Base-by-base conservation (phyloP, 2,329 filamentous ascomycete genomes). In the Didymella arachidicola region DNA sequence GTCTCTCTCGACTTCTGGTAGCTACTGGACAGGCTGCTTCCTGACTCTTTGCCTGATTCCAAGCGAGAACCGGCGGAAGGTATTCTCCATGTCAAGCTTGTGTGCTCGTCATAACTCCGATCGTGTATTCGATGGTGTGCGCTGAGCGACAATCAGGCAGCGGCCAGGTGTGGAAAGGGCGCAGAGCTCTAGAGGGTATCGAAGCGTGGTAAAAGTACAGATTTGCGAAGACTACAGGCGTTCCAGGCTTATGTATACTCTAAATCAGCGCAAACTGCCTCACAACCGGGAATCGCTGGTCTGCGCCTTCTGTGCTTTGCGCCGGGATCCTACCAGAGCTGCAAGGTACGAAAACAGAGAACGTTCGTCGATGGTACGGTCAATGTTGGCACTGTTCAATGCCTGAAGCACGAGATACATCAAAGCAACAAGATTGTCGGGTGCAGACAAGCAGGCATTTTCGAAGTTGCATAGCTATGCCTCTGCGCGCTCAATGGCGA, bases 191-290 rank as follows among this genome's bases (percentile, higher is more conserved):
- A 18, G 6, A 22, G 38, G 7, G 2, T 41, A 18, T 41, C 38
- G 38, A 41, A 2, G 19, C 2, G 11, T 7, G 4, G 2, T 27
- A 22, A 4, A 43, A n/a, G 11, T n/a, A 14, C 19, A 25, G n/a
- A 2, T 14, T 16, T 27, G 11, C 14, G 22, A 22, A 43, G 14
- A 42, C 6, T n/a, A 14, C 41, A n/a, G 41, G 16, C 14, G 3
- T 43, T 27, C 14, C 25, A 27, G n/a, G 14, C 18, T 43, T 27
- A 43, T 43, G 19, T 43, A 43, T 16, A 8, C 14, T 10, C 12
- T 22, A 43, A 43, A 43, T 27, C 14, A 43, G 25, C 41, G 22
- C 41, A 43, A 43, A 43, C 22, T 43, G 41, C 41, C 41, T 43
- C 41, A 43, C 8, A 18, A 5, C 25, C 6, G 7, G 19, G 36